Percentiles rank a stretch among this genome's conserved stretches.
Evolutionary conservation across 2,329 filamentous ascomycete genomes (phyloP).

Genomic region (Elsinoe perseae): DNA sequence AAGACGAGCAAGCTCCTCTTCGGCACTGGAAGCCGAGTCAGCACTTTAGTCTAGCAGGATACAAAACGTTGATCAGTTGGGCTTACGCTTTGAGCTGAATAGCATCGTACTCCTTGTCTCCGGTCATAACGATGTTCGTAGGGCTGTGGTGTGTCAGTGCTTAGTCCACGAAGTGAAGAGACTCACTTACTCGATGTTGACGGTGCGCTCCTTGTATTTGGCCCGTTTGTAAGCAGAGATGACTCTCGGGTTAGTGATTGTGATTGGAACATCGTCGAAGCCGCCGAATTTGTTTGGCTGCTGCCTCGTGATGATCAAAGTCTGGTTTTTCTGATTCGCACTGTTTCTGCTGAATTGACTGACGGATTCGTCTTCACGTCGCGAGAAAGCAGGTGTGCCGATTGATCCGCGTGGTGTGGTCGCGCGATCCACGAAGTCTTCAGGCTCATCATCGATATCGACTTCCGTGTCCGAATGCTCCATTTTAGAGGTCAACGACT

Average conservation of each 20-base stretch:
- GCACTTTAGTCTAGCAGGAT: background rate
- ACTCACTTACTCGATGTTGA: constrained; percentile 61
- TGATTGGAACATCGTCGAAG: constrained; percentile 19
- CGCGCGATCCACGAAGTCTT: constrained; percentile 36
- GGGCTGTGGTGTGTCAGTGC: constrained; percentile 39
- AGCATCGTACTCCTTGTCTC: constrained; percentile 59
- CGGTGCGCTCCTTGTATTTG: constrained; percentile 61
- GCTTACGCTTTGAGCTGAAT: constrained; percentile 51
- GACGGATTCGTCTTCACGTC: constrained; percentile 68
- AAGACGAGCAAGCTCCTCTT: constrained; percentile 71
- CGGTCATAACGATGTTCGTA: constrained; percentile 55
- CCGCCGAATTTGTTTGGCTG: constrained; percentile 53
- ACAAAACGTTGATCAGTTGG: background rate
- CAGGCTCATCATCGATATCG: constrained; percentile 50
- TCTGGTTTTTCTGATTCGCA: constrained; percentile 53
- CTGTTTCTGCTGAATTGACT: constrained; percentile 44
- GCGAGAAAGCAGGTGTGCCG: constrained; percentile 46
- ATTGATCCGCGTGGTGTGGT: constrained; percentile 61
- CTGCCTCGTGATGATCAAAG: constrained; percentile 66
- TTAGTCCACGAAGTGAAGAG: background rate
- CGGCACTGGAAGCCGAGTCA: constrained; percentile 44
- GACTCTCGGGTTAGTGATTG: constrained; percentile 61
- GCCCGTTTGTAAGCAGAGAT: constrained; percentile 82
- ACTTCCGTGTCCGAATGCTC: constrained; percentile 69
- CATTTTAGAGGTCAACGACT: constrained; percentile 63